Percentiles rank a stretch among this genome's conserved stretches.
Conservation (phyloP, 495 filamentous ascomycete species). For the Penicillium simplicissimum region DNA sequence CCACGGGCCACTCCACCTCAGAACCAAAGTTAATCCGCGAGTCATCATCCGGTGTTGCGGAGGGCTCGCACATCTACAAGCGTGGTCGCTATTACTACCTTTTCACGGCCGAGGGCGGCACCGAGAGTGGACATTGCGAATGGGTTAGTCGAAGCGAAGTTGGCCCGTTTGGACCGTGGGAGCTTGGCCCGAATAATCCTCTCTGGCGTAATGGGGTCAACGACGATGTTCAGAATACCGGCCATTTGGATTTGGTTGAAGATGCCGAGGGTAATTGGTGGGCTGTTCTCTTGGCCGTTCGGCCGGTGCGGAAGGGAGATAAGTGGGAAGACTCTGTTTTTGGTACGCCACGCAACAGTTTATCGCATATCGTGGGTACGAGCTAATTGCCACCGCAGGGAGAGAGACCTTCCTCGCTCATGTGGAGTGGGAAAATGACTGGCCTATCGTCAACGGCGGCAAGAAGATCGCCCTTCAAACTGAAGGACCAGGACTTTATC, state of each 20-base stretch:
- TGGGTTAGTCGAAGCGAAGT: slow-evolving; percentile 40
- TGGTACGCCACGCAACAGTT: slow-evolving; percentile 18
- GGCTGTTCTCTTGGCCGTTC: slow-evolving; percentile 46
- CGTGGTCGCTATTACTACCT: slow-evolving; percentile 68
- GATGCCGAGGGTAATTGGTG: slow-evolving; percentile 47
- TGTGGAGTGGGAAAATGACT: slow-evolving; percentile 48
- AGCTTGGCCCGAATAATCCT: slow-evolving; percentile 41
- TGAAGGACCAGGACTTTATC: slow-evolving; percentile 31
- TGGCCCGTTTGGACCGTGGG: slow-evolving; percentile 58
- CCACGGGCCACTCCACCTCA: slow-evolving; percentile 35
- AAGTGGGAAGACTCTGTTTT: slow-evolving; percentile 42
- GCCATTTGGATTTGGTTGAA: slow-evolving; percentile 49
- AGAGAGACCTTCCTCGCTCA: slow-evolving; percentile 50
- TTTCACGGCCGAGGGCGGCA: slow-evolving; percentile 67
- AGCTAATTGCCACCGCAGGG: slow-evolving; percentile 24
- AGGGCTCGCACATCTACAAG: slow-evolving; percentile 67
- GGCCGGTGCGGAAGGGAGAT: slow-evolving; percentile 30
- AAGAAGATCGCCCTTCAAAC: slow-evolving; percentile 42
- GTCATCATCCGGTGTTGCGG: slow-evolving; percentile 54
- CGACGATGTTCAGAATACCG: slow-evolving; percentile 44
- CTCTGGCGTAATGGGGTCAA: slow-evolving; percentile 38
- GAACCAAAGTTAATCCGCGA: slow-evolving; percentile 52
- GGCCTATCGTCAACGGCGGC: slow-evolving; percentile 49
- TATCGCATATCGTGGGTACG: neutral
- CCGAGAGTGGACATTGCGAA: slow-evolving; percentile 55